A percentile compares a stretch with the other conserved stretches of the same genome.
These are phyloP conservation scores for Fusarium domesticum DNA, from an alignment of 2,329 filamentous ascomycete genomes.

Conservation along the genomic window DNA sequence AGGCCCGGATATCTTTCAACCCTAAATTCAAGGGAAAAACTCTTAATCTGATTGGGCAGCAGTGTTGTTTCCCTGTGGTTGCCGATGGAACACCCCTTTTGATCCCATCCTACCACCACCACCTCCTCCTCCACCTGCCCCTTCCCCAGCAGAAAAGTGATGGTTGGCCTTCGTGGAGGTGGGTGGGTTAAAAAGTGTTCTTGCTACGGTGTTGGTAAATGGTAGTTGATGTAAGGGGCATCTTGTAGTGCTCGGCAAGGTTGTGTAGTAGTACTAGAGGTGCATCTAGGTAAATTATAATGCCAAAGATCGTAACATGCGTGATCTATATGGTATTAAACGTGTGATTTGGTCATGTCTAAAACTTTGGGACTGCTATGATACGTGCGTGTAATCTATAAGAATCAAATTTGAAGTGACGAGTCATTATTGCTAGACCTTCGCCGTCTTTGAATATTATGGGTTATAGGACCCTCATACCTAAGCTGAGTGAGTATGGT, in stretches of 20 bases:
- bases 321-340: too few relatives aligned
- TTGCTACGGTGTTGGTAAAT: neutral
- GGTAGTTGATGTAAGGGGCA: neutral
- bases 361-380: too few relatives aligned
- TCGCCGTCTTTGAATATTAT: too few relatives aligned
- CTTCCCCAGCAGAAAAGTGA: neutral
- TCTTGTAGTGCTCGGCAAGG: too few relatives aligned
- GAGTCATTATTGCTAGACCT: too few relatives aligned
- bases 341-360: too few relatives aligned
- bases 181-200: neutral
- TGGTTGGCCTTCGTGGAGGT: too few relatives aligned
- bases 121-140: neutral
- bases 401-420: neutral
- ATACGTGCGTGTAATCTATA: neutral
- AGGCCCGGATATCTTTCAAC: neutral
- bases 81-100: neutral
- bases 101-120: neutral
- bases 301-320: too few relatives aligned
- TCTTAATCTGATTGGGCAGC: neutral
- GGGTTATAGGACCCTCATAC: too few relatives aligned
- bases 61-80: neutral
- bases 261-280: too few relatives aligned
- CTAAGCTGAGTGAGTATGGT: too few relatives aligned
- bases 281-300: too few relatives aligned
- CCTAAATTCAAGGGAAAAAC: neutral